phyloP scores from a whole-genome alignment of 2,329 filamentous ascomycete genomes.

The Ascochyta fabae region DNA sequence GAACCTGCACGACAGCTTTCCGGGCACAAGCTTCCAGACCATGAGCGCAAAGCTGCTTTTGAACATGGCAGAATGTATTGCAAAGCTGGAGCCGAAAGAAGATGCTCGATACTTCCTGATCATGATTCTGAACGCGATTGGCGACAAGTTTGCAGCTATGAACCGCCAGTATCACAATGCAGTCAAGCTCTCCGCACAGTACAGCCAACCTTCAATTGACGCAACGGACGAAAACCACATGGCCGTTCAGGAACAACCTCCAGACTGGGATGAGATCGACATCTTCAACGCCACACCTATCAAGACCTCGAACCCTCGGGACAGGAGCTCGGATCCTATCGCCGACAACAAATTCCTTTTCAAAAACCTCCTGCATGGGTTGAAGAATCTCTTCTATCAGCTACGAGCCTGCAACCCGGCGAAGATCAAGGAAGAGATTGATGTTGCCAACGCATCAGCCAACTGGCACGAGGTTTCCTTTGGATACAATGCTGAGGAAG shows the following conservation, averaged over 20 bases:
- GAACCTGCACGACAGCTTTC: constrained; percentile 93
- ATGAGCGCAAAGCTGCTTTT: constrained; percentile 98
- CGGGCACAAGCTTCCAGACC: constrained; percentile 97
- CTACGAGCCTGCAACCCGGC: constrained; percentile 84
- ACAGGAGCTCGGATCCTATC: constrained; percentile 87
- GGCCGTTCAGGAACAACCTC: constrained; percentile 78
- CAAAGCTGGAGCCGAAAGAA: constrained; percentile 88
- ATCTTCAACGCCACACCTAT: constrained; percentile 97
- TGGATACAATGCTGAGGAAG: constrained; percentile 96
- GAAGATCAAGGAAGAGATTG: constrained; percentile 65
- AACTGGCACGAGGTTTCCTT: constrained; percentile 97
- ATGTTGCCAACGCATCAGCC: constrained; percentile 76
- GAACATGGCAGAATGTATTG: constrained; percentile 98
- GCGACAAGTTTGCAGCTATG: constrained; percentile 98
- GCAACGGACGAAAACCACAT: constrained; percentile 78
- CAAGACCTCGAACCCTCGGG: constrained; percentile 89
- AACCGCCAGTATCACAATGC: constrained; percentile 95
- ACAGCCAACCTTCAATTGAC: constrained; percentile 69
- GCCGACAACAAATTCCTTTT: constrained; percentile 98
- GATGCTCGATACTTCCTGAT: constrained; percentile 95
- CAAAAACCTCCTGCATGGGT: constrained; percentile 91
- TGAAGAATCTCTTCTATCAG: constrained; percentile 97
- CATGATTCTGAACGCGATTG: constrained; percentile 97
- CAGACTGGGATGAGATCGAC: constrained; percentile 97
- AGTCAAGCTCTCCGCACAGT: constrained; percentile 85